Evolutionary conservation across 2,329 filamentous ascomycete genomes (phyloP).

Genomic region (Thelonectria discophora): DNA sequence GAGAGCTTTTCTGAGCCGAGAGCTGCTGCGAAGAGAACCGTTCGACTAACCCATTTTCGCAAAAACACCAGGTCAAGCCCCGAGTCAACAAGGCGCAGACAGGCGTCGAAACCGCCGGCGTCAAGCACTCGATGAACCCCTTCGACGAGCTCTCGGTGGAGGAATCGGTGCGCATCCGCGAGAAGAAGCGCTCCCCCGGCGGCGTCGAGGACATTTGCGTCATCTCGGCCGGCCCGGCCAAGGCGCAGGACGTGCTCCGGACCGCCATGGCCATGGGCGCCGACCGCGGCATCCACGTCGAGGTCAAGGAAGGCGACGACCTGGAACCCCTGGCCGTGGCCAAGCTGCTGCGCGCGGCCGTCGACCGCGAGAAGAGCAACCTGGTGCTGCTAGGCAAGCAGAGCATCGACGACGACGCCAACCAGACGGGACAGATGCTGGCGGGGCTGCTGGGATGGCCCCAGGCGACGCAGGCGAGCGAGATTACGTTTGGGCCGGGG

Average conservation of each 20-base stretch:
- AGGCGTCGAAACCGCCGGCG: constrained; percentile 87
- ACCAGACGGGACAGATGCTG: constrained; percentile 98
- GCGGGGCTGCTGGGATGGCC: constrained; percentile 91
- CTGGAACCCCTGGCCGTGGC: constrained; percentile 92
- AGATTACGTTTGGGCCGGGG: constrained; percentile 77
- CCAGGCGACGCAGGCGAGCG: constrained; percentile 92
- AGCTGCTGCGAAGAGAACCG: not conserved
- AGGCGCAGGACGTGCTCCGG: constrained; percentile 86
- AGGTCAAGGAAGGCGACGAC: constrained; percentile 76
- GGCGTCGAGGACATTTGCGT: constrained; percentile 92
- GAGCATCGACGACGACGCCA: constrained; percentile 95
- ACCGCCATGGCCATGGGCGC: constrained; percentile 99
- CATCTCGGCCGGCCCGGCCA: constrained; percentile 86
- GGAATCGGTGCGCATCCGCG: constrained; percentile 93
- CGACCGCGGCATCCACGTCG: constrained; percentile 89
- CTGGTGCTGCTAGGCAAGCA: constrained; percentile 96
- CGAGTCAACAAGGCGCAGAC: constrained; percentile 79
- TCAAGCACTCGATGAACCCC: constrained; percentile 98
- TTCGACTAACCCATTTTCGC: too few relatives aligned
- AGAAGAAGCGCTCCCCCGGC: constrained; percentile 76
- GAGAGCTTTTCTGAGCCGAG: not conserved
- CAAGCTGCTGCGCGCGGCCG: constrained; percentile 84
- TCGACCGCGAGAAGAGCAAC: constrained; percentile 86
- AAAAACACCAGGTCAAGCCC: constrained; percentile 66
- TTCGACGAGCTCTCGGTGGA: constrained; percentile 99